Base-by-base conservation (phyloP, 805 yeast species). In the Starmerella geochares region DNA sequence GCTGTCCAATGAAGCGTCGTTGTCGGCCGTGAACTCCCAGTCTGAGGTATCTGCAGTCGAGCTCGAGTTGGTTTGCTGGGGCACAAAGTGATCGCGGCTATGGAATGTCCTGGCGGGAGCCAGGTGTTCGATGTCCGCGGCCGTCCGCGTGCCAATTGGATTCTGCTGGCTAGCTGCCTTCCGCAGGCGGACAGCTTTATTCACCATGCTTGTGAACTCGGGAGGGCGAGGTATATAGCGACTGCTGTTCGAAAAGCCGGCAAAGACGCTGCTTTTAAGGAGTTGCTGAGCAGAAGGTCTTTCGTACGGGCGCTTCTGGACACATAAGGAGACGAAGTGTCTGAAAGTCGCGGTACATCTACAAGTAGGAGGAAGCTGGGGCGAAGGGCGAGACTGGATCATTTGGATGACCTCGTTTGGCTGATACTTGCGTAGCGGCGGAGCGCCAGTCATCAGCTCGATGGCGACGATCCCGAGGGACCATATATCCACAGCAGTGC, bases 401-500 rank as follows among this genome's bases (percentile, higher is more conserved):
- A 75, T 74, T 58, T 80, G 74, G 58, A 90, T 69, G 0, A 84
- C 86, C 55, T 81, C 79, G 78, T 82, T 74, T 13, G 96, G 94
- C 47, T 81, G 84, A 48, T 75, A 71, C 23, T 80, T 77, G 0
- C 85, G 67, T 48, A 78, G 70, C 0, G 98, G 98, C 0, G 96
- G 95, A 9, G 72, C 66, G 0, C 96, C 97, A 3, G 80, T 78
- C 1, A 83, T 73, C 43, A 92, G 69, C 66, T 92, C 98, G 59
- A 85, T 83, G 1, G 85, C 79, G 0, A 97, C 88, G 46, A 92
- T 90, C 0, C 98, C 98, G 20, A 87, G 70, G 0, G 96, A 86
- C 98, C 98, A 92, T 47, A 92, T 84, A 62, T 92, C 98, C 1
- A 87, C 95, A 60, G 83, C 84, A 54, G 81, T 83, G 61, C 84